Base-by-base conservation (phyloP, 2,329 filamentous ascomycete genomes). In the Penicillium nordicum region DNA sequence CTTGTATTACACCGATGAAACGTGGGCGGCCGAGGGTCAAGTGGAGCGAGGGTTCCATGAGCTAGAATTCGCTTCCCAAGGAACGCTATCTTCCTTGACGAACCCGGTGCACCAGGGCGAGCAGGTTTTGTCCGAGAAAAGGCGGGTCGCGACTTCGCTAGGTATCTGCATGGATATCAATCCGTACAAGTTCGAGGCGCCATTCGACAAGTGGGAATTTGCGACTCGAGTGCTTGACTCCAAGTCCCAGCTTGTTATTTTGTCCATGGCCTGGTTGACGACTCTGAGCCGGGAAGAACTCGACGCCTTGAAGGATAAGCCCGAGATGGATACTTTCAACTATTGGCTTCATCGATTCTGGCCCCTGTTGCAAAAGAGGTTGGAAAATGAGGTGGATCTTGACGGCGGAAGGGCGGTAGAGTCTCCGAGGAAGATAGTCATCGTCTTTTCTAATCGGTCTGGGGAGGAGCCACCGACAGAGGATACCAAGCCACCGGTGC, bases 1-100 rank as follows among this genome's bases (percentile, higher is more conserved):
- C 63, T 79, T 88, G 57, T 88, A 86, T 74, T 86, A 85, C 70
- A 87, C 84, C 8, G 85, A 88, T 63, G 84, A 86, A 64, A 83
- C 81, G 1, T 88, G 85, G 85, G 83, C 84, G 2, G 65, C 74
- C 16, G 82, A 85, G 72, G 81, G 81, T 3, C 60, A 66, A 44
- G 66, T 67, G n/a, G 67, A 68, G 50, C 64, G 66, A 49, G 68
- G 73, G 21, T 74, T 68, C 38, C 64, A 63, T 29, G 59, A 67
- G 32, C 63, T 75, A 27, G 57, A 55, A 5, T 64, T 72, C 25
- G 23, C 25, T 11, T 46, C 56, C 6, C 41, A 34, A 16, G 32
- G 25, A 36, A 48, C 34, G 14, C 11, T 27, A 6, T 32, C 47
- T 27, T 29, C 44, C 30, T 27, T 47, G 10, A 23, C 6, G 23